Conservation (phyloP, 768 basidiomycete genomes). For the Rhodocollybia butyracea region DNA sequence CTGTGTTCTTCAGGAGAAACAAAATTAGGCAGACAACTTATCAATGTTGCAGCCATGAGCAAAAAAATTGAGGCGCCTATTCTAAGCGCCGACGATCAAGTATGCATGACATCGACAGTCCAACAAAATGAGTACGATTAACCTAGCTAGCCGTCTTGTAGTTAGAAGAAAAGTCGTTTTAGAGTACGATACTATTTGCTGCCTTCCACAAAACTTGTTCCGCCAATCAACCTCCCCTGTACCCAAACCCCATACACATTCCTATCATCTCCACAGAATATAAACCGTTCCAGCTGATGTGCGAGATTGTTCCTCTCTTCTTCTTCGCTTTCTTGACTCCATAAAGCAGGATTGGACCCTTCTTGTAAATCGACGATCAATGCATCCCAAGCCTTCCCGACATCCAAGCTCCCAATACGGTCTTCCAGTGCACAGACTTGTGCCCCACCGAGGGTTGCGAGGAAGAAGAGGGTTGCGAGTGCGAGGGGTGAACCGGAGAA, state of each 20-base stretch:
- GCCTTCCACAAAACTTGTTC: constrained; percentile 30
- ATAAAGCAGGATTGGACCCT: constrained; percentile 47
- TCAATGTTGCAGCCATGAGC: constrained; percentile 26
- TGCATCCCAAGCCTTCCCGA: constrained; percentile 90
- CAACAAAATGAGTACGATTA: too few species aligned
- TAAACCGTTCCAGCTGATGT: constrained; percentile 71
- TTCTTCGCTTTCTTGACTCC: constrained; percentile 49
- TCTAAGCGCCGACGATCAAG: too few species aligned
- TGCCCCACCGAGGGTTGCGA: constrained; percentile 92
- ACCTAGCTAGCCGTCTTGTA: too few species aligned
- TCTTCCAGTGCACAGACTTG: constrained; percentile 69
- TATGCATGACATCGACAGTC: too few species aligned
- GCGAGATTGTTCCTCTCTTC: constrained; percentile 27
- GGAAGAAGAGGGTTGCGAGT: constrained; percentile 75
- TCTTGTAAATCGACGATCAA: constrained; percentile 58
- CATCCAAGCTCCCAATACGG: constrained; percentile 70
- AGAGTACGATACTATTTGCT: too few species aligned
- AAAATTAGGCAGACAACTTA: constrained; percentile 39
- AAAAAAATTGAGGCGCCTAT: background rate
- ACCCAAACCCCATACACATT: constrained; percentile 85
- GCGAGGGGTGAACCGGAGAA: constrained; percentile 66
- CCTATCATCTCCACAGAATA: constrained; percentile 85
- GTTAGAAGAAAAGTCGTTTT: too few species aligned
- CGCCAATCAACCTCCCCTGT: constrained; percentile 76
- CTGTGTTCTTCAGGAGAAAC: constrained; percentile 67